Evolutionary conservation across 352 stramenopile genomes (phyloP), one percentile per base, ranked within the genome.

Genomic region (Phytophthora citricola): DNA sequence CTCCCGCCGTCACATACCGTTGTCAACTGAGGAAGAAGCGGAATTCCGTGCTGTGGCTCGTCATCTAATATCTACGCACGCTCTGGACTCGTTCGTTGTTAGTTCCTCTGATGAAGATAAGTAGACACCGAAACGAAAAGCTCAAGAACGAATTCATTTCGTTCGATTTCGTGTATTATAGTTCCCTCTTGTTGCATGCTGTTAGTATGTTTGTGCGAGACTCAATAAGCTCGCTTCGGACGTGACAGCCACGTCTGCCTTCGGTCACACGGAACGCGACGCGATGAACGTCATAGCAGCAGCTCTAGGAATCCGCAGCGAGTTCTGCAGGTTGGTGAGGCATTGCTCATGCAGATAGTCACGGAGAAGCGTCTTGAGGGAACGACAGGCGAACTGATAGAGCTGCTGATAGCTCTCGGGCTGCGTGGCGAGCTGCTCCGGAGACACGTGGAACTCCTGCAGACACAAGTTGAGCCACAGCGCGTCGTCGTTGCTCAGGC

Each of bases 281-380:
- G 66, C 54, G 26, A 79, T 81, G 53, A 94, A 87, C 57, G 71
- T 83, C 26, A 92, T 45, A 34, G 86, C 84, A 2, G 81, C 70
- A 12, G 83, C 79, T 46, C 86, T 68, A 5, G 86, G 85, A 59
- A 93, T 91, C 34, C 61, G 73, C 58, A 94, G 77, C 43, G 86
- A 90, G 27, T 76, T 76, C 57, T 94, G 86, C 65, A 93, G 72
- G 20, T 85, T 90, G 50, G 64, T 51, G 9, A 94, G 73, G 38
- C 86, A 91, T 58, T 94, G 86, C 68, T 94, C 86, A 52, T 94
- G 75, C 58, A 94, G 78, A 31, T 90, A 85, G 31, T 94, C 86
- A 36, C 84, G 84, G n/a, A 94, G 85, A 15, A 94, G 70, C 39
- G 64, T 68, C 69, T 89, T 81, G 31, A 94, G 75, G 56, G 86